Base-by-base conservation (phyloP, 1,284 basidiomycete species). In the Erythrobasidium hasegawianum region DNA sequence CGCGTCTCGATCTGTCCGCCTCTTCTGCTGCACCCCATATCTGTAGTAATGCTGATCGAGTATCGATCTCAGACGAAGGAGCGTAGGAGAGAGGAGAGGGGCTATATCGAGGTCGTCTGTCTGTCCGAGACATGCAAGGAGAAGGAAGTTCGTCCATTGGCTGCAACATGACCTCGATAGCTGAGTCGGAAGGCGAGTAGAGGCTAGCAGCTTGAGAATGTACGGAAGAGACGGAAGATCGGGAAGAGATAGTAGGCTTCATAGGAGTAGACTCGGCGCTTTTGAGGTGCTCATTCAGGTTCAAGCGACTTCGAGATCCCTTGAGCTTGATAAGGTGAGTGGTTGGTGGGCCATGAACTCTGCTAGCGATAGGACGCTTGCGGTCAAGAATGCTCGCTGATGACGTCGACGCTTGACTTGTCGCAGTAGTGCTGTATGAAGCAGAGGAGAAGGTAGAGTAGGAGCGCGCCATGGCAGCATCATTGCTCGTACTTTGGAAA, bases 71-170 rank as follows among this genome's bases (percentile, higher is more conserved):
- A 27, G 29, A 41, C 16, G 26, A 4, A 16, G 27, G 27, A 4
- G 47, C 18, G 54, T 14, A 24, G 10, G 26, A 13, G 54, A 16
- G 16, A n/a, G 16, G n/a, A 3, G 26, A 33, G 11, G n/a, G 27
- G 54, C n/a, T n/a, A 20, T 24, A 22, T 8, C 27, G 18, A 18
- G 20, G 22, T 1, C 18, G 58, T n/a, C 43, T n/a, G 9, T 54
- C 50, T 18, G 50, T n/a, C 5, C 14, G 26, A 2, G 41, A 65
- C 13, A 57, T 29, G 22, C 33, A 16, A 10, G 62, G 62, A 27
- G 62, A 65, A 18, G 62, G 62, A 7, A 65, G 56, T 18, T 53
- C 40, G 14, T 65, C 40, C 62, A 65, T 65, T 38, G 62, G 62
- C 45, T 57, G 53, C 14, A 65, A 58, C 20, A 65, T 55, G 55